Evolutionary conservation across 768 basidiomycete species (phyloP).

Genomic region (Termitomyces sp.): DNA sequence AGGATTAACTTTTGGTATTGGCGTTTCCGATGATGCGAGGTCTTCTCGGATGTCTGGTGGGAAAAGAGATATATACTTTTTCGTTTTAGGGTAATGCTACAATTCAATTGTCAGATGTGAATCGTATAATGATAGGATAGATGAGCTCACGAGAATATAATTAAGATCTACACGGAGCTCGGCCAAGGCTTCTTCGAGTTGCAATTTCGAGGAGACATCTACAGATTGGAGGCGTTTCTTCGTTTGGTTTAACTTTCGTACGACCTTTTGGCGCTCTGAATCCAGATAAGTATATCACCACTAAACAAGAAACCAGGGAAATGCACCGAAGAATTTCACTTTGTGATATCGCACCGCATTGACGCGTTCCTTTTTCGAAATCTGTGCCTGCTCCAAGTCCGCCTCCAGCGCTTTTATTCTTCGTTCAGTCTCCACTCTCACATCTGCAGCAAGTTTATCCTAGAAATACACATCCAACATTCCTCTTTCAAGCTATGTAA

Average conservation of each 20-base stretch:
- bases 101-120: background rate
- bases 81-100: constrained; percentile 79
- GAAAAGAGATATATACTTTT: constrained; percentile 90
- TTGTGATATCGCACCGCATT: constrained; percentile 82
- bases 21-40: constrained; percentile 20
- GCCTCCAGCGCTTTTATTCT: constrained; percentile 70
- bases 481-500: background rate
- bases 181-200: constrained; percentile 46
- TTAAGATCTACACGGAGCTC: constrained; percentile 85
- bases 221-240: constrained; percentile 47
- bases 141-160: constrained; percentile 68
- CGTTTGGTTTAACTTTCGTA: constrained; percentile 70
- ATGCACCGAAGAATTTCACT: constrained; percentile 89
- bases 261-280: constrained; percentile 83
- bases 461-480: constrained; percentile 20
- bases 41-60: constrained; percentile 60
- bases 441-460: constrained; percentile 83
- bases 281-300: background rate
- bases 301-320: background rate
- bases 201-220: constrained; percentile 31
- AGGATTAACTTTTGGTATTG: constrained; percentile 38
- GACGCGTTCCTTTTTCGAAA: constrained; percentile 62
- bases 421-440: constrained; percentile 78
- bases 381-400: constrained; percentile 65
- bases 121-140: background rate